Conservation (phyloP, 768 basidiomycete species). For the Suillus paluster region DNA sequence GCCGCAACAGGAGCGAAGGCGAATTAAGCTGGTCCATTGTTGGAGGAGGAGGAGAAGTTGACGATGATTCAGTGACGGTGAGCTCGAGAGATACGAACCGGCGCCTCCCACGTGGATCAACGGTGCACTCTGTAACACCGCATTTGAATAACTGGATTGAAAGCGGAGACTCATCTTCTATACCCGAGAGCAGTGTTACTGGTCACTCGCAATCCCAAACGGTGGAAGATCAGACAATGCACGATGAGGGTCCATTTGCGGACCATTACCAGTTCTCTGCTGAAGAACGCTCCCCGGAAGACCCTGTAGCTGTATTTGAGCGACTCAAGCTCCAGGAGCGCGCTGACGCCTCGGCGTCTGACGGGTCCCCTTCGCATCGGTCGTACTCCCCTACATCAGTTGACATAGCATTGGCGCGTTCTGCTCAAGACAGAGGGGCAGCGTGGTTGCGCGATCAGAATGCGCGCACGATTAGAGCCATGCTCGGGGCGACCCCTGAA, state of each 20-base stretch:
- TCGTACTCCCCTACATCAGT: slow-evolving; percentile 47
- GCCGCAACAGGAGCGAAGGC: slow-evolving; percentile 60
- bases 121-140: slow-evolving; percentile 4
- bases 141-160: slow-evolving; percentile 3
- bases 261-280: slow-evolving; percentile 33
- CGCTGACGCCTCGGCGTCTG: slow-evolving; percentile 17
- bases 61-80: slow-evolving; percentile 78
- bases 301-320: slow-evolving; percentile 57
- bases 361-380: slow-evolving; percentile 32
- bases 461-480: slow-evolving; percentile 61
- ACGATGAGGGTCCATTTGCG: slow-evolving; percentile 30
- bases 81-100: slow-evolving; percentile 65
- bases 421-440: slow-evolving; percentile 68
- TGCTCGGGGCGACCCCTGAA: slow-evolving; percentile 59
- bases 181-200: slow-evolving; percentile 9
- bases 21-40: slow-evolving; percentile 45
- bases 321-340: slow-evolving; percentile 56
- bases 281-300: slow-evolving; percentile 39
- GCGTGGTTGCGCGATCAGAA: slow-evolving; percentile 88
- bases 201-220: neutral
- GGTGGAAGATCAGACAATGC: slow-evolving; percentile 4
- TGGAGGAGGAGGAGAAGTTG: slow-evolving; percentile 44
- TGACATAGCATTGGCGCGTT: slow-evolving; percentile 42
- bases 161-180: slow-evolving; percentile 9
- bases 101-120: slow-evolving; percentile 8